phyloP scores from a whole-genome alignment of 1,284 basidiomycete genomes.

The Flammula alnicola region DNA sequence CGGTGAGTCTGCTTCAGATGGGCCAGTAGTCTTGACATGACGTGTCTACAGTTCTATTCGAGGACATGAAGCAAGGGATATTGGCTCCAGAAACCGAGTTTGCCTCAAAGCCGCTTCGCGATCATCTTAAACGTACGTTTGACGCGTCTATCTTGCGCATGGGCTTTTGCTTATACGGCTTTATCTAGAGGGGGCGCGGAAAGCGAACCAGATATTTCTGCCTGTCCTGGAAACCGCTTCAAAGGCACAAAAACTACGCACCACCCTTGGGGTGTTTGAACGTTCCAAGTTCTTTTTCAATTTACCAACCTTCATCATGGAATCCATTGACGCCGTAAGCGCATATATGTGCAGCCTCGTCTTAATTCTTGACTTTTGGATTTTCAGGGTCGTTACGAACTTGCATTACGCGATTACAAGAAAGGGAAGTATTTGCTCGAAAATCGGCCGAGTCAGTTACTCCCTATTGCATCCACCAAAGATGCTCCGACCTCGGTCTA shows the following conservation, averaged over 20 bases:
- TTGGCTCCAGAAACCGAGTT: conserved; percentile 80
- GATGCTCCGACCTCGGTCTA: conserved; percentile 42
- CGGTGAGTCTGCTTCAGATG: conserved; percentile 61
- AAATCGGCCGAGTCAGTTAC: conserved; percentile 84
- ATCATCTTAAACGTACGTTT: conserved; percentile 79
- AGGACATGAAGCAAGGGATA: conserved; percentile 92
- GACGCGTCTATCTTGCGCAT: background rate
- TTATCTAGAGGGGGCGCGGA: conserved; percentile 74
- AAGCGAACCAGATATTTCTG: conserved; percentile 94
- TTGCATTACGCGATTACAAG: conserved; percentile 94
- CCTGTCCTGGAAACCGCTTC: conserved; percentile 95
- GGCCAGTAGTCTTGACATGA: no score
- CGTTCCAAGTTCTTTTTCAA: conserved; percentile 99
- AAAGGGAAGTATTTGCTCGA: conserved; percentile 94
- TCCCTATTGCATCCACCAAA: conserved; percentile 61
- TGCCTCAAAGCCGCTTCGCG: conserved; percentile 81
- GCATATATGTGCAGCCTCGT: background rate
- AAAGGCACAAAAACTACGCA: conserved; percentile 91
- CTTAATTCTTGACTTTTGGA: background rate
- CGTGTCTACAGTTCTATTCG: conserved; percentile 85
- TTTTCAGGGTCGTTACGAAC: conserved; percentile 86
- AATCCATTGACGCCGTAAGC: conserved; percentile 84
- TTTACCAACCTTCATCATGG: conserved; percentile 88
- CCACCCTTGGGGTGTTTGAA: conserved; percentile 94
- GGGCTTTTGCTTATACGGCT: conserved; percentile 2